Evolutionary conservation across 1,284 basidiomycete species (phyloP), one percentile per base, ranked within the genome.

Genomic region (Cryptococcus maquisensis): DNA sequence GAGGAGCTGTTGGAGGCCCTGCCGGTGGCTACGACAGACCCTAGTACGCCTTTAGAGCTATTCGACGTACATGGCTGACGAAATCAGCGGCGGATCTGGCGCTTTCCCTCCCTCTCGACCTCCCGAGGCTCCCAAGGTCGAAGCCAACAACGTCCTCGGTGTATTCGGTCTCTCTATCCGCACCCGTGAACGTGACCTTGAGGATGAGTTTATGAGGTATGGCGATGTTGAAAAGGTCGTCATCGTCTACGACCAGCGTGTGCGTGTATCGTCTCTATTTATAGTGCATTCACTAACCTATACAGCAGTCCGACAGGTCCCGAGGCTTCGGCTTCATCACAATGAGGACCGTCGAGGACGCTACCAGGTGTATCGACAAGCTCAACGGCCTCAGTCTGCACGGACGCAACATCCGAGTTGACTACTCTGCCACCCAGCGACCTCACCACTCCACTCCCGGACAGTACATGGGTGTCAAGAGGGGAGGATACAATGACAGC

Each of bases 231-330:
- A 95, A 68, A 98, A 98, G 77, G 92, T 94, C 37, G 89, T 88
- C 49, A 93, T 98, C 64, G 96, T 98, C n/a, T 98, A 98, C 73
- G 95, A 98, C 77, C 93, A 97, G 75, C 81, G 94, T 69, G 93
- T 96, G 71, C 71, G 90, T 71, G 44, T 12, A 35, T 15, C 16
- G 9, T 3, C n/a, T 10, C 38, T 10, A 23, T 16, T n/a, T 44
- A 20, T 21, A 7, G 36, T n/a, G n/a, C 10, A 38, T 10, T 1
- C 39, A 15, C 44, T 52, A 18, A 42, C 21, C n/a, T 41, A 9
- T 48, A 40, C 7, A 24, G 48, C 75, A 94, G 89, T 90, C 91
- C 46, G 92, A 93, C 71, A 87, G 96, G 55, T 98, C 94, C 52
- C 88, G 95, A 62, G 96, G 93, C 9, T 98, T 98, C 66, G 95